These are phyloP conservation scores for Termitomyces bulborhizus DNA, from an alignment of 768 basidiomycete species.

Conservation along the genomic window DNA sequence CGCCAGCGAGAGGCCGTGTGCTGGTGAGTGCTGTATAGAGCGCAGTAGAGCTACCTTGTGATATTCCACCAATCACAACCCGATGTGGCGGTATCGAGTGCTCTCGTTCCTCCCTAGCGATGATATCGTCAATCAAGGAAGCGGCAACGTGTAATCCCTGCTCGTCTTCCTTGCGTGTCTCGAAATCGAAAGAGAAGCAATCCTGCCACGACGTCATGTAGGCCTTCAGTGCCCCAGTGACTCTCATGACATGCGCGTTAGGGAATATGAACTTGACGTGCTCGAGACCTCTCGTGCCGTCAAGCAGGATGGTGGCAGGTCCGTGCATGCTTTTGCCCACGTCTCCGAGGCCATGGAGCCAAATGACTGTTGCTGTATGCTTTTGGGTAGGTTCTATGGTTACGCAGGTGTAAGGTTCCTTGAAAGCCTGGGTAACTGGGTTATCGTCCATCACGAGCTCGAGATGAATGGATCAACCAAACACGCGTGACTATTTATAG, in stretches of 20 bases:
- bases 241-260: slow-evolving; percentile 33
- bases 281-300: slow-evolving; percentile 27
- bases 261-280: slow-evolving; percentile 71
- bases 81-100: slow-evolving; percentile 48
- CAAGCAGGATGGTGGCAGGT: slow-evolving; percentile 41
- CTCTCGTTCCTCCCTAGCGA: slow-evolving; percentile 49
- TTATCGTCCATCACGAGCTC: too few species aligned
- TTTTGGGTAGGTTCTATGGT: too few species aligned
- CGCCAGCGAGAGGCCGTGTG: slow-evolving; percentile 46
- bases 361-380: slow-evolving; percentile 36
- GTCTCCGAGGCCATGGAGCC: slow-evolving; percentile 37
- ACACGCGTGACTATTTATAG: too few species aligned
- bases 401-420: too few species aligned
- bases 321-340: slow-evolving; percentile 42
- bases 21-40: slow-evolving; percentile 50
- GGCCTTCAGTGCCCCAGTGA: slow-evolving; percentile 31
- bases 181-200: slow-evolving; percentile 39
- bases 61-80: slow-evolving; percentile 71
- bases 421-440: too few species aligned
- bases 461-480: too few species aligned
- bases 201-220: slow-evolving; percentile 58
- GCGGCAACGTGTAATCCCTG: slow-evolving; percentile 41
- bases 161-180: slow-evolving; percentile 52
- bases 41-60: slow-evolving; percentile 61
- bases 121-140: slow-evolving; percentile 45